These are phyloP conservation scores for Emericellopsis atlantica DNA, from an alignment of 2,329 filamentous ascomycete species.

Conservation along the genomic window DNA sequence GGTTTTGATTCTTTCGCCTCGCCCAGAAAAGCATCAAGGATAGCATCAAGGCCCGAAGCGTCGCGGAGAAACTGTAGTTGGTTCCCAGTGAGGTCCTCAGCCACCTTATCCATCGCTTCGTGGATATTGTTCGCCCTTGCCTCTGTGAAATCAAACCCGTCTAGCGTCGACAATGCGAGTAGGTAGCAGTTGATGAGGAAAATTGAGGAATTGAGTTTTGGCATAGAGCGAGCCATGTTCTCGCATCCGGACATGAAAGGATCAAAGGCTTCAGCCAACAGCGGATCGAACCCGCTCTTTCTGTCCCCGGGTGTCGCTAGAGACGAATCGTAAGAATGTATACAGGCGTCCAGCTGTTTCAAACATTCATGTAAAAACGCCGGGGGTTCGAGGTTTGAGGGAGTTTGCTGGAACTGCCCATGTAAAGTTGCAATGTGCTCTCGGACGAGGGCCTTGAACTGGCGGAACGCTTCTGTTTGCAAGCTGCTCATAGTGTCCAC, in stretches of 20 bases:
- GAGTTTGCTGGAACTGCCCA: conserved; percentile 54
- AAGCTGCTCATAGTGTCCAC: conserved; percentile 56
- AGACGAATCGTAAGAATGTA: conserved; percentile 80
- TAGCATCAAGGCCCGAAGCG: conserved; percentile 53
- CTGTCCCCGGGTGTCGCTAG: conserved; percentile 45
- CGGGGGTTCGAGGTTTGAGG: conserved; percentile 64
- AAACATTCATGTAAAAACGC: conserved; percentile 72
- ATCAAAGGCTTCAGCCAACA: conserved; percentile 70
- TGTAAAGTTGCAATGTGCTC: conserved; percentile 70
- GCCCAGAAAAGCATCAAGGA: conserved; percentile 22
- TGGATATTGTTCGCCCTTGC: conserved; percentile 25
- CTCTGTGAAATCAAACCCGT: conserved; percentile 50
- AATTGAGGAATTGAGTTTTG: conserved; percentile 47
- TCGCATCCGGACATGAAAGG: conserved; percentile 72
- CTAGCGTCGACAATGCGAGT: conserved; percentile 41
- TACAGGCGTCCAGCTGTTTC: conserved; percentile 62
- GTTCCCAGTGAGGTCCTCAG: conserved; percentile 46
- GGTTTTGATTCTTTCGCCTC: conserved; percentile 19
- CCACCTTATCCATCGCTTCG: conserved; percentile 43
- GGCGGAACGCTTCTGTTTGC: conserved; percentile 64
- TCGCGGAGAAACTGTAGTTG: conserved; percentile 64
- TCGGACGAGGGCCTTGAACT: conserved; percentile 70
- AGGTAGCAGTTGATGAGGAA: conserved; percentile 64
- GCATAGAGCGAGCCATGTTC: conserved; percentile 50
- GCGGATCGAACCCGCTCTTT: conserved; percentile 59